Conservation (phyloP, 352 stramenopile genomes). For the Sclerospora graminicola region DNA sequence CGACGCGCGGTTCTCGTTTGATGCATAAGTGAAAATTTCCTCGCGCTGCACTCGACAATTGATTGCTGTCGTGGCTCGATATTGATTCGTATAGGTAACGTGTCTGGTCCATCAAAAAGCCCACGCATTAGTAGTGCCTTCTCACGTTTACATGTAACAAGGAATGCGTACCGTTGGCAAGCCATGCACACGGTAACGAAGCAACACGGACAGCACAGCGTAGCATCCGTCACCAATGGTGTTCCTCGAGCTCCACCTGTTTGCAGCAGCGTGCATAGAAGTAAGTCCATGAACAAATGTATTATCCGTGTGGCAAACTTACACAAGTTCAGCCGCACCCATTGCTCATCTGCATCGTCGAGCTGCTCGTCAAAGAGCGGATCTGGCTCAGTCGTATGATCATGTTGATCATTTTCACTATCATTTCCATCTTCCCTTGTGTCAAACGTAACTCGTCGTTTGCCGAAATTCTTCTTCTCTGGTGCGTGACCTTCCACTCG, state of each 20-base stretch:
- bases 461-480: conserved; percentile 21
- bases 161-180: conserved; percentile 36
- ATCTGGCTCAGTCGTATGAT: conserved; percentile 23
- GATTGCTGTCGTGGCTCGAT: conserved; percentile 41
- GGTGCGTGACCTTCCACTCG: conserved; percentile 19
- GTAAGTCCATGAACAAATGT: neutral
- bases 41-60: conserved; percentile 70
- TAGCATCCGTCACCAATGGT: conserved; percentile 31
- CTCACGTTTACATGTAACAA: no score
- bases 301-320: conserved; percentile 8
- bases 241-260: conserved; percentile 3
- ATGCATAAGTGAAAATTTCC: conserved; percentile 53
- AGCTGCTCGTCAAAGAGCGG: conserved; percentile 52
- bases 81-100: conserved; percentile 59
- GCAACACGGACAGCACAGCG: conserved; percentile 68
- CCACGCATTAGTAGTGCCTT: no score
- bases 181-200: conserved; percentile 73
- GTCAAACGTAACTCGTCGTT: conserved; percentile 5
- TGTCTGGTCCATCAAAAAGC: no score
- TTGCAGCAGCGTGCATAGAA: conserved; percentile 1
- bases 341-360: conserved; percentile 60
- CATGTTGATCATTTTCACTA: conserved; percentile 10
- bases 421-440: conserved; percentile 1
- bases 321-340: conserved; percentile 60
- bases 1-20: conserved; percentile 4